These are phyloP conservation scores for Kuraishia floccosa DNA, from an alignment of 805 yeast genomes.

Conservation along the genomic window DNA sequence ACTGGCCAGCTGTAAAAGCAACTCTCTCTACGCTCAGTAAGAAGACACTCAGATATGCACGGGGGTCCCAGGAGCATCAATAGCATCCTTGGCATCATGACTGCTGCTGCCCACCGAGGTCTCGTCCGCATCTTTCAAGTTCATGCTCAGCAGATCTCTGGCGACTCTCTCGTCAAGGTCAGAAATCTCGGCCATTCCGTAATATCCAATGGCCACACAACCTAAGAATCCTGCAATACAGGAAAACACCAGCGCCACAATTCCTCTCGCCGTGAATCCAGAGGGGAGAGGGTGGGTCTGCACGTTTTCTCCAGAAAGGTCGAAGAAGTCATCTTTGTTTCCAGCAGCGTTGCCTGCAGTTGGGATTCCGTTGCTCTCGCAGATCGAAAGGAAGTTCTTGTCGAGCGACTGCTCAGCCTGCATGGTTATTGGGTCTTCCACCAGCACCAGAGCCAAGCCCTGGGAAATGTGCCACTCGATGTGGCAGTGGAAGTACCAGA, in stretches of 20 bases:
- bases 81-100: no score
- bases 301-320: constrained; percentile 64
- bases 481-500: constrained; percentile 93
- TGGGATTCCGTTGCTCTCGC: constrained; percentile 46
- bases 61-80: no score
- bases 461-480: constrained; percentile 79
- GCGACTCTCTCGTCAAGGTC: constrained; percentile 54
- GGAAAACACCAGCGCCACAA: constrained; percentile 88
- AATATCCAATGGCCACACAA: constrained; percentile 59
- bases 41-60: no score
- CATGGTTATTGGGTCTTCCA: constrained; percentile 75
- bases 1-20: no score
- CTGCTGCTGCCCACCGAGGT: no score
- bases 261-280: constrained; percentile 93
- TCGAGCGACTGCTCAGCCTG: constrained; percentile 53
- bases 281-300: constrained; percentile 61
- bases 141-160: no score
- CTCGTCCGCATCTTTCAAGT: no score
- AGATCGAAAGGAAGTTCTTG: constrained; percentile 46
- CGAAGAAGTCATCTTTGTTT: constrained; percentile 47
- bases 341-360: constrained; percentile 84
- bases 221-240: constrained; percentile 81
- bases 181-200: constrained; percentile 79
- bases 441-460: constrained; percentile 61
- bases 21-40: no score